Conservation (phyloP, 2,329 filamentous ascomycete genomes). For the Capronia epimyces region DNA sequence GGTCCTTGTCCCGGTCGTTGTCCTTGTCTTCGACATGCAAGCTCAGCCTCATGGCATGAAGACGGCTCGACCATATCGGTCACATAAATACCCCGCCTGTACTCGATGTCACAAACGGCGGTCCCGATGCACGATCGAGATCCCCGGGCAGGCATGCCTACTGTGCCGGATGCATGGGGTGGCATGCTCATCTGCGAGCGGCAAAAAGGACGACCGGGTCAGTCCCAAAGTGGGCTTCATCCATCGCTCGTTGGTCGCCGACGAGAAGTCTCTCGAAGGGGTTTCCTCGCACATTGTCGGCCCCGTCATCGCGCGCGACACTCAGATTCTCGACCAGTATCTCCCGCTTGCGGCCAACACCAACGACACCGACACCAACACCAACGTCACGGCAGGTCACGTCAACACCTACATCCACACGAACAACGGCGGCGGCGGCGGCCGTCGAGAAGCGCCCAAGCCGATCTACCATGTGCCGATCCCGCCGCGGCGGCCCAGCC, state of each 20-base stretch:
- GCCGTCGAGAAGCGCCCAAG: constrained; percentile 34
- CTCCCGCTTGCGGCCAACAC: constrained; percentile 39
- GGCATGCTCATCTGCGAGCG: constrained; percentile 52
- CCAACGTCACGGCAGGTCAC: constrained; percentile 5
- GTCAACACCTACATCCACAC: constrained; percentile 26
- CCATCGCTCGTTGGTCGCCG: constrained; percentile 23
- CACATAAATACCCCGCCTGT: constrained; percentile 58
- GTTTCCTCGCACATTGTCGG: constrained; percentile 51
- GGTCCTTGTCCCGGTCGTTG: no score
- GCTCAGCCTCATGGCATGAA: no score
- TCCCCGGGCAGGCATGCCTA: constrained; percentile 49
- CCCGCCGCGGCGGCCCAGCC: constrained; percentile 32
- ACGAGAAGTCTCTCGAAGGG: constrained; percentile 18
- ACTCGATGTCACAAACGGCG: constrained; percentile 56
- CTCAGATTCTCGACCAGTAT: constrained; percentile 56
- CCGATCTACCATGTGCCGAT: constrained; percentile 41
- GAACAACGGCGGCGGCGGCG: constrained; percentile 22
- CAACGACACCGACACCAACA: not conserved
- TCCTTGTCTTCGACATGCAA: no score
- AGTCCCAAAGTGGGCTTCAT: constrained; percentile 26
- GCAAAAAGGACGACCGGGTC: constrained; percentile 28
- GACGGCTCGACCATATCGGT: constrained; percentile 53
- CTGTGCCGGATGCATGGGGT: constrained; percentile 56
- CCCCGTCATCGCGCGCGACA: constrained; percentile 55
- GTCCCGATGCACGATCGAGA: constrained; percentile 56